Conservation (phyloP, 805 yeast genomes). For the Suhomyces faveliae region DNA sequence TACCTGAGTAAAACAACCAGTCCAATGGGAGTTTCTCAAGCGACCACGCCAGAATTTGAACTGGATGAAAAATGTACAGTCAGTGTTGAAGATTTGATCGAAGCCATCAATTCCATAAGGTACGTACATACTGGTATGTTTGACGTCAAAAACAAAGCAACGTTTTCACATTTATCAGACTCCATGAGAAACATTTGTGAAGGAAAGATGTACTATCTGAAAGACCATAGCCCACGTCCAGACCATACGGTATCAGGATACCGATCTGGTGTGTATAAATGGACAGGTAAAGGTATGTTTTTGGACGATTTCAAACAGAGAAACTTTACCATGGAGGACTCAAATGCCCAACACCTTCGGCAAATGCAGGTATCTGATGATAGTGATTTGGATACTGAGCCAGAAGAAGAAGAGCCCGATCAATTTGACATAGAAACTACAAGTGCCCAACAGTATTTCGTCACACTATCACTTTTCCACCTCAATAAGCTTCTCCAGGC, state of each 20-base stretch:
- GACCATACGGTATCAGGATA: background rate
- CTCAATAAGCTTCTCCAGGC: slow-evolving; percentile 18
- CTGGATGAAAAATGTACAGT: background rate
- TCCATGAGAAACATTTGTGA: background rate
- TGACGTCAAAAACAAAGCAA: background rate
- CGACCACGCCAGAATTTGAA: background rate
- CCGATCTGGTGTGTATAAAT: background rate
- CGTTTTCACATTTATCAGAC: background rate
- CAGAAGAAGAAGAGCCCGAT: background rate
- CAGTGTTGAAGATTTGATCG: background rate
- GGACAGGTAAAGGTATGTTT: slow-evolving; percentile 11
- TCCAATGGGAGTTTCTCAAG: background rate
- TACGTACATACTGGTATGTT: background rate
- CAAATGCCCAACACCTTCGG: slow-evolving; percentile 14
- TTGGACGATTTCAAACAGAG: slow-evolving; percentile 16
- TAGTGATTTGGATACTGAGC: slow-evolving; percentile 17
- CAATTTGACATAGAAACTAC: background rate
- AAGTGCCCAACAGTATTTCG: slow-evolving; percentile 10
- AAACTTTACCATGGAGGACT: background rate
- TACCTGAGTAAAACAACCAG: too few relatives aligned
- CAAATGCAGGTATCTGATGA: slow-evolving; percentile 33
- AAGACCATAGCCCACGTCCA: background rate
- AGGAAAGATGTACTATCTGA: background rate
- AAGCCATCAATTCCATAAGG: background rate
- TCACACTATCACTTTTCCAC: slow-evolving; percentile 16